These are phyloP conservation scores for Beauveria australis DNA, from an alignment of 2,329 filamentous ascomycete genomes.

Conservation along the genomic window DNA sequence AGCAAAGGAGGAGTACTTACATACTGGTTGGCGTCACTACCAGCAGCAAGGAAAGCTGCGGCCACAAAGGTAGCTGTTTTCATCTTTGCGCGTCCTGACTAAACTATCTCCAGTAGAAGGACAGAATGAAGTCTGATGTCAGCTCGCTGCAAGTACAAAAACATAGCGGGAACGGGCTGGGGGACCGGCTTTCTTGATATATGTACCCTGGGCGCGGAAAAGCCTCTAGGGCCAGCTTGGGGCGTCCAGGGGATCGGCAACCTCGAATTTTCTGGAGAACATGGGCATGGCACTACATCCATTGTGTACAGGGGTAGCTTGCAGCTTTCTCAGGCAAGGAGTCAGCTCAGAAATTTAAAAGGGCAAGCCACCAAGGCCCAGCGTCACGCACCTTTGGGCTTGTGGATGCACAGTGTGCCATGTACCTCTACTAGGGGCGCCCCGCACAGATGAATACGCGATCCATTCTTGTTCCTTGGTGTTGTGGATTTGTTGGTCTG, in stretches of 20 bases:
- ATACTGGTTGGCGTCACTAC: conserved; percentile 19
- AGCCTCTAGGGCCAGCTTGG: neutral
- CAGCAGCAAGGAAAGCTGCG: conserved; percentile 23
- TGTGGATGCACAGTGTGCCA: neutral
- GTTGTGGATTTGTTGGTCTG: neutral
- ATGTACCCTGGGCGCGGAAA: neutral
- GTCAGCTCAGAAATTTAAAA: conserved; percentile 7
- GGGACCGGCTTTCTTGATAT: conserved; percentile 9
- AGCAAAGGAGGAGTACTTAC: conserved; percentile 12
- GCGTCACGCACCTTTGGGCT: neutral
- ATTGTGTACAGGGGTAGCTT: conserved; percentile 2
- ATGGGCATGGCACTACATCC: neutral
- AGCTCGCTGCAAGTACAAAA: conserved; percentile 3
- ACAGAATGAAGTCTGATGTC: neutral
- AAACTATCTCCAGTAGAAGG: neutral
- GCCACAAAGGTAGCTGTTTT: conserved; percentile 25
- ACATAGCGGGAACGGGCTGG: conserved; percentile 5
- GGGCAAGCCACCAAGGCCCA: neutral
- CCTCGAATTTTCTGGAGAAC: neutral
- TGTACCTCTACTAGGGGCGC: neutral
- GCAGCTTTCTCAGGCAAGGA: neutral
- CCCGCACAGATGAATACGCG: neutral
- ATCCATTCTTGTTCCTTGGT: neutral
- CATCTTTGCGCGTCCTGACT: conserved; percentile 19
- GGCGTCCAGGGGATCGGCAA: conserved; percentile 1